Base-by-base conservation (phyloP, 176 grass and related monocot genomes). In the Eremochloa ophiuroides region DNA sequence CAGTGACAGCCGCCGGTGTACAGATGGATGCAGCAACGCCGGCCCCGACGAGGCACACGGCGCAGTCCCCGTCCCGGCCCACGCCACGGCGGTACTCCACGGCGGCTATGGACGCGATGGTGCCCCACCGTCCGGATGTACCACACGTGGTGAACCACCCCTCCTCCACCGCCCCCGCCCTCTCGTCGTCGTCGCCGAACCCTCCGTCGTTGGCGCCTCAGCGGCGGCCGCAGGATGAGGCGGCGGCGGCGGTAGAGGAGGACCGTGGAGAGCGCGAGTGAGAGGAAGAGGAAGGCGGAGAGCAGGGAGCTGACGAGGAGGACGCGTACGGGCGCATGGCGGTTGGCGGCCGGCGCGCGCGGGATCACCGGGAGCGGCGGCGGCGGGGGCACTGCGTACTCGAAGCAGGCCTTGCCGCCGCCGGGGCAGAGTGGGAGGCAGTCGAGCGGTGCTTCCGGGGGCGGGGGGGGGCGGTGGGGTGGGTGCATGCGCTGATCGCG, bases 21-120 rank as follows among this genome's bases (percentile, higher is more conserved):
- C 33, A n/a, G n/a, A n/a, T n/a, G n/a, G 33, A 34, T 34, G 33
- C 33, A 34, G 33, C 33, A n/a, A n/a, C n/a, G n/a, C n/a, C n/a
- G n/a, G n/a, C n/a, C n/a, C n/a, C 93, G 39, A 89, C 93, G 56
- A 94, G 93, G 82, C 93, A 94, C 2, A 94, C 93, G 25, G 93
- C 85, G 89, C 93, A 94, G 81, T 85, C 85, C 68, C 74, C 85
- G 33, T 78, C 59, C 2, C 87, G 33, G 22, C 77, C 82, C 63
- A 47, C 75, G 22, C 73, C 65, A 7, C 63, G 47, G 43, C 78
- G 81, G 78, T 94, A 91, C 82, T 94, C 93, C 22, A 76, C 82
- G 17, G 90, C 69, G 69, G 87, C 40, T 73, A 94, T 94, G 84
- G 89, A 91, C 66, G 74, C 73, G 87, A 94, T 94, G 66, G 89